A percentile compares a stretch with the other conserved stretches of the same genome.
Evolutionary conservation across 768 basidiomycete genomes (phyloP).

Genomic region (Boletus bicolor): DNA sequence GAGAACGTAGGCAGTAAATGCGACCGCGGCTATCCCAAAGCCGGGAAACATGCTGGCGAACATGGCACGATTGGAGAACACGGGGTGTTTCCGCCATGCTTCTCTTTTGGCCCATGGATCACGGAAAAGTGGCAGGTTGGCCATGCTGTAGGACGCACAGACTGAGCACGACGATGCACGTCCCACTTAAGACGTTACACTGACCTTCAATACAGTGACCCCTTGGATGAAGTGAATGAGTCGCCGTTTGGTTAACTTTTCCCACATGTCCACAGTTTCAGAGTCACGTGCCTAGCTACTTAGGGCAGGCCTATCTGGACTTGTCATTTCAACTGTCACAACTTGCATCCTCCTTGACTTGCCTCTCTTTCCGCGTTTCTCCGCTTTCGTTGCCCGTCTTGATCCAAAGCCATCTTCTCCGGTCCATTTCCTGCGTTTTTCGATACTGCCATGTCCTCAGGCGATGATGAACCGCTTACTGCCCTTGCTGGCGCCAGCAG

Average conservation of each 20-base stretch:
- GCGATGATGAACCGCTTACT: constrained; percentile 55
- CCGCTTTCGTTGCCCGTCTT: constrained; percentile 11
- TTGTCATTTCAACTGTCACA: constrained; percentile 34
- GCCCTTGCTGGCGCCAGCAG: constrained; percentile 36
- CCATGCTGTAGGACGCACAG: constrained; percentile 40
- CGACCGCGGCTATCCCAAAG: constrained; percentile 87
- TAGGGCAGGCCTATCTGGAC: constrained; percentile 58
- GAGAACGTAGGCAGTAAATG: constrained; percentile 88
- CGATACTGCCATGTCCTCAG: constrained; percentile 51
- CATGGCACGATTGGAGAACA: constrained; percentile 85
- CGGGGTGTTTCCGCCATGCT: constrained; percentile 88
- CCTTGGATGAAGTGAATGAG: constrained; percentile 7
- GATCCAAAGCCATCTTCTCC: background rate
- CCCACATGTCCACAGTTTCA: background rate
- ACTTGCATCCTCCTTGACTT: constrained; percentile 28
- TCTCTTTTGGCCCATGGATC: constrained; percentile 95
- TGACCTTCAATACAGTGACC: constrained; percentile 18
- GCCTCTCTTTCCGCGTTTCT: constrained; percentile 30
- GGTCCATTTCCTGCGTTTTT: constrained; percentile 7
- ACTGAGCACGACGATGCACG: constrained; percentile 11
- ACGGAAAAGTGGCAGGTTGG: constrained; percentile 71
- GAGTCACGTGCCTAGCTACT: constrained; percentile 31
- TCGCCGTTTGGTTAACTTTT: background rate
- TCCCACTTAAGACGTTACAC: background rate
- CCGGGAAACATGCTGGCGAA: constrained; percentile 91